Evolutionary conservation across 352 stramenopile genomes (phyloP).

Genomic region (Blastocystis sp.): DNA sequence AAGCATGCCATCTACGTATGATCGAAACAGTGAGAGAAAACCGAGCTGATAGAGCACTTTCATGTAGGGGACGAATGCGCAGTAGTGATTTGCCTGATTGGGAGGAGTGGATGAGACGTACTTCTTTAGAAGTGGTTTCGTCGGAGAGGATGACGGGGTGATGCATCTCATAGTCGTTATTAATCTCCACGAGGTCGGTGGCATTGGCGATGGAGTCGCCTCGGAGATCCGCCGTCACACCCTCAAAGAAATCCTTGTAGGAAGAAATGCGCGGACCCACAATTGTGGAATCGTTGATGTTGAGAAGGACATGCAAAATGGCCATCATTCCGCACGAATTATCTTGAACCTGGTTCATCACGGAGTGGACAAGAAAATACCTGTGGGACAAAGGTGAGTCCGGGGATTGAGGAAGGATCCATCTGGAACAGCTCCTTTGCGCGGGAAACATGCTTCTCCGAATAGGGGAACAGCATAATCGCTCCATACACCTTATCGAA

Average conservation of each 20-base stretch:
- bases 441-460: not conserved
- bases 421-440: slow-evolving; percentile 2
- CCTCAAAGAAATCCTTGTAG: slow-evolving; percentile 48
- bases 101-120: not conserved
- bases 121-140: not conserved
- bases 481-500: slow-evolving; percentile 42
- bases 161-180: slow-evolving; percentile 49
- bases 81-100: slow-evolving; percentile 37
- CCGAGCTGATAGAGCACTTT: slow-evolving; percentile 36
- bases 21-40: not conserved
- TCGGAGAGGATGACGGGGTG: not conserved
- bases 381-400: slow-evolving; percentile 26
- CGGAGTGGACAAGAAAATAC: not conserved
- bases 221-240: not conserved
- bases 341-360: not conserved
- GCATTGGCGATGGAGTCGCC: not conserved
- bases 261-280: not conserved
- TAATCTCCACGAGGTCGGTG: slow-evolving; percentile 16
- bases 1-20: not conserved
- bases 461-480: slow-evolving; percentile 36
- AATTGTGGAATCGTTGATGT: slow-evolving; percentile 36
- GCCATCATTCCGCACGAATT: slow-evolving; percentile 53
- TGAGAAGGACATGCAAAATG: slow-evolving; percentile 42
- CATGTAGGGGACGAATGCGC: slow-evolving; percentile 31
- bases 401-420: slow-evolving; percentile 18